Evolutionary conservation across 371 early-diverging fungal genomes (phyloP).

Genomic region (Basidiobolus meristosporus): DNA sequence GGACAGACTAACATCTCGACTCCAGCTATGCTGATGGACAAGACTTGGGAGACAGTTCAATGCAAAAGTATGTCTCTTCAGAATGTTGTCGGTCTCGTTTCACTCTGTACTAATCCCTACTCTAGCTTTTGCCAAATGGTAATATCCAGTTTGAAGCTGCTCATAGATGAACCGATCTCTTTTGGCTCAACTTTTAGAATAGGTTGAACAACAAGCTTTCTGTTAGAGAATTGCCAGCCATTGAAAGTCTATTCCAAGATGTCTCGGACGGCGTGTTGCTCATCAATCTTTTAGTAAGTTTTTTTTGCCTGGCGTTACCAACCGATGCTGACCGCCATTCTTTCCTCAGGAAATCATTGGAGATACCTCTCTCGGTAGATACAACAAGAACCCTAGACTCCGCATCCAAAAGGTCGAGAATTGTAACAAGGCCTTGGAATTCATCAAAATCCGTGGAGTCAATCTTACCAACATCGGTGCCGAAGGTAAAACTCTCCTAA

Average conservation of each 20-base stretch:
- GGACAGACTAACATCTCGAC: too few relatives aligned
- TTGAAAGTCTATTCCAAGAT: constrained; percentile 44
- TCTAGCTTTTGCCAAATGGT: constrained; percentile 69
- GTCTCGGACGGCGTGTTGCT: constrained; percentile 69
- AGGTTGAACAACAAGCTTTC: constrained; percentile 89
- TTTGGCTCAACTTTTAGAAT: constrained; percentile 5
- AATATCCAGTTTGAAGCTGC: constrained; percentile 4
- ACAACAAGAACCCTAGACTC: constrained; percentile 73
- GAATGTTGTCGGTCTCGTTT: background rate
- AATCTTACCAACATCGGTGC: constrained; percentile 86
- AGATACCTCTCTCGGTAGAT: constrained; percentile 47
- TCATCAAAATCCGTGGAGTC: constrained; percentile 72
- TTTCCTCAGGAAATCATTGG: constrained; percentile 61
- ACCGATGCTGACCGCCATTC: background rate
- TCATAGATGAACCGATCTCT: background rate
- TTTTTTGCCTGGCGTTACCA: constrained; percentile 4
- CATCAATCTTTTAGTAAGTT: constrained; percentile 60
- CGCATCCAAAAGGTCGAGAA: constrained; percentile 94
- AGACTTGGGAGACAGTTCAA: constrained; percentile 71
- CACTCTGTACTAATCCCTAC: background rate
- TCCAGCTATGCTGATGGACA: constrained; percentile 29
- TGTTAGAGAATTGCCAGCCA: constrained; percentile 27
- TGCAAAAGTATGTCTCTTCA: constrained; percentile 47
- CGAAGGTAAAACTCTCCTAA: too few relatives aligned
- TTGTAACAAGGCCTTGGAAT: constrained; percentile 81